Percentiles rank a stretch among this genome's conserved stretches.
Evolutionary conservation across 495 filamentous ascomycete species (phyloP).

Genomic region (Evansstolkia leycettana): DNA sequence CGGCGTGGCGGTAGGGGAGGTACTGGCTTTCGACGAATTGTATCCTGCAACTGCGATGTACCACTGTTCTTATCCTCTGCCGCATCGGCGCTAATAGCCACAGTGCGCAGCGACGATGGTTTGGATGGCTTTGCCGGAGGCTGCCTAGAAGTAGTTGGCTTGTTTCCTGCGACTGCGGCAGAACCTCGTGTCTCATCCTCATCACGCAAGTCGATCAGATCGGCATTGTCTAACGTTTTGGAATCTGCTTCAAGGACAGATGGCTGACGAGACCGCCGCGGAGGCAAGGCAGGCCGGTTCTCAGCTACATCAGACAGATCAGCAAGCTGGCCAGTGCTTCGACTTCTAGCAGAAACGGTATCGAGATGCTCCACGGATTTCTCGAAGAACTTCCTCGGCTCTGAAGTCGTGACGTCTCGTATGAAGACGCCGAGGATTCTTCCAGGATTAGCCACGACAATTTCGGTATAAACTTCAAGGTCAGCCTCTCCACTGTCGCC

Average conservation of each 20-base stretch:
- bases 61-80: constrained; percentile 1
- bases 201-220: constrained; percentile 53
- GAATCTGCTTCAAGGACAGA: constrained; percentile 8
- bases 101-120: constrained; percentile 47
- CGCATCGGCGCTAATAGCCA: constrained; percentile 11
- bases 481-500: constrained; percentile 96
- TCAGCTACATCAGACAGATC: constrained; percentile 14
- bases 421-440: constrained; percentile 82
- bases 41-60: constrained; percentile 5
- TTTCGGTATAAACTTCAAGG: constrained; percentile 91
- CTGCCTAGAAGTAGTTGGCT: constrained; percentile 9
- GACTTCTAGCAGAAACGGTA: constrained; percentile 7
- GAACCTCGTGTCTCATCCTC: constrained; percentile 16
- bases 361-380: constrained; percentile 40
- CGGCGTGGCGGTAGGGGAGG: constrained; percentile 34
- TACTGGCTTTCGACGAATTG: constrained; percentile 28
- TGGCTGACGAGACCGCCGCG: constrained; percentile 16
- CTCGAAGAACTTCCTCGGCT: constrained; percentile 63
- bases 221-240: constrained; percentile 33
- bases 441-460: constrained; percentile 71
- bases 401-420: constrained; percentile 77
- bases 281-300: constrained; percentile 25
- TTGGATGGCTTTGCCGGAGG: constrained; percentile 56
- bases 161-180: constrained; percentile 5
- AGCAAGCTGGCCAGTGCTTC: constrained; percentile 17